Conservation (phyloP, 1,284 basidiomycete genomes). For the Ustilago xerochloae region DNA sequence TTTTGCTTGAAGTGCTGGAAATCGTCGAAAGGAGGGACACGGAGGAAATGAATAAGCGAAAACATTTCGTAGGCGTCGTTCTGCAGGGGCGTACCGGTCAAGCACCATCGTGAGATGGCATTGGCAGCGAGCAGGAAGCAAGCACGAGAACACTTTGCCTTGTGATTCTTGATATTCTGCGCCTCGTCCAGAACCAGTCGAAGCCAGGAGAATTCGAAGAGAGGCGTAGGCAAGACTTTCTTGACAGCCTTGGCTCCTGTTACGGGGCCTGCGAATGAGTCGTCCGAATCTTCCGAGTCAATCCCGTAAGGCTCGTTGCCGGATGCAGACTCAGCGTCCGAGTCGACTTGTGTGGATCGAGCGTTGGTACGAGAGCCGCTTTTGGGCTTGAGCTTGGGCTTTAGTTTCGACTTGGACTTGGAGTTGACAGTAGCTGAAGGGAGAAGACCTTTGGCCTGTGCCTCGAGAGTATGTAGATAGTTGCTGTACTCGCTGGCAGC, state of each 20-base stretch:
- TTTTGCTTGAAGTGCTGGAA: conserved; percentile 81
- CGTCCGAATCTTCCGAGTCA: conserved; percentile 69
- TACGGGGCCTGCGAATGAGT: conserved; percentile 20
- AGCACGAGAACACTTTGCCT: conserved; percentile 80
- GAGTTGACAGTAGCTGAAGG: conserved; percentile 7
- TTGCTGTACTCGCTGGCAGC: conserved; percentile 54
- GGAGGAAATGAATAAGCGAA: conserved; percentile 87
- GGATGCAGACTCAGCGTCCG: conserved; percentile 31
- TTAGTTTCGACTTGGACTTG: conserved; percentile 8
- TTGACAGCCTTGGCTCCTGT: conserved; percentile 69
- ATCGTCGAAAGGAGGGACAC: conserved; percentile 83
- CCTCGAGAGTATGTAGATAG: conserved; percentile 27
- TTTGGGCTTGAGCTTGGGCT: conserved; percentile 11
- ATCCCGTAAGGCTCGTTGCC: conserved; percentile 36
- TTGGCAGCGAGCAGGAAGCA: conserved; percentile 76
- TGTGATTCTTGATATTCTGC: conserved; percentile 94
- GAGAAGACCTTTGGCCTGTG: conserved; percentile 11
- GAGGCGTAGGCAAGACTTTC: conserved; percentile 70
- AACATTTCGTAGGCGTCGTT: conserved; percentile 91
- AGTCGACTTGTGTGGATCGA: conserved; percentile 16
- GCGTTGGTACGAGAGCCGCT: not conserved
- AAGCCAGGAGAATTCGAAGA: conserved; percentile 86
- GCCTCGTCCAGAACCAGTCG: conserved; percentile 92
- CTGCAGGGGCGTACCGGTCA: conserved; percentile 72
- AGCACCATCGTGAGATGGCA: conserved; percentile 64